phyloP scores from a whole-genome alignment of 2,329 filamentous ascomycete genomes.

The Elsinoe perseae region DNA sequence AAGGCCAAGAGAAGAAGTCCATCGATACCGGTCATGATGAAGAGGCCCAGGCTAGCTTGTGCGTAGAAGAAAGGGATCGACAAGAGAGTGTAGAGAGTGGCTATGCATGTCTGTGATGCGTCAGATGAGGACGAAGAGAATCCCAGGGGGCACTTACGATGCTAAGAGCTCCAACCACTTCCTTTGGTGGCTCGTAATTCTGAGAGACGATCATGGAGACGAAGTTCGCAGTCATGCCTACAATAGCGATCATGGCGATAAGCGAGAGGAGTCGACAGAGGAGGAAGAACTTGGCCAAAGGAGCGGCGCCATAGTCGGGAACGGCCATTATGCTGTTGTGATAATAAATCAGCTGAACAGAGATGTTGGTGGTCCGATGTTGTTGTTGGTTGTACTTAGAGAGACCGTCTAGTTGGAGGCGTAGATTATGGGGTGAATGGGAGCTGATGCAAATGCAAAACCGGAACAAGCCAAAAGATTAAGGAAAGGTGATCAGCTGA shows the following conservation, averaged over 20 bases:
- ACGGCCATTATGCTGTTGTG: conserved; percentile 39
- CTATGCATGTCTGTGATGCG: conserved; percentile 59
- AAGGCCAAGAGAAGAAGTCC: conserved; percentile 64
- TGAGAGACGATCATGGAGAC: conserved; percentile 64
- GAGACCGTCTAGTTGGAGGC: no score
- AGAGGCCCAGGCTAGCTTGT: conserved; percentile 65
- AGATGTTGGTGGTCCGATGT: background rate
- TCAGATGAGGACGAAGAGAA: background rate
- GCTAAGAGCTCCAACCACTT: conserved; percentile 69
- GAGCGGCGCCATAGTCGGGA: conserved; percentile 57
- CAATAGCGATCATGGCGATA: conserved; percentile 63
- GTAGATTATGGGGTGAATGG: no score
- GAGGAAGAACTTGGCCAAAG: conserved; percentile 69
- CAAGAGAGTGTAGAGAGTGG: conserved; percentile 62
- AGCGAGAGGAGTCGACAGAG: conserved; percentile 63
- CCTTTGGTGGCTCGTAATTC: conserved; percentile 58
- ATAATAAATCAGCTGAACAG: background rate
- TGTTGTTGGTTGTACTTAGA: background rate
- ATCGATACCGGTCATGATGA: conserved; percentile 63
- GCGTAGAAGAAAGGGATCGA: conserved; percentile 75
- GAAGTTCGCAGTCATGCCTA: conserved; percentile 77
- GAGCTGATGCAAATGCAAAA: background rate
- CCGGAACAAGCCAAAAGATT: background rate
- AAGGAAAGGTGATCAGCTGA: background rate
- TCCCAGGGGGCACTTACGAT: conserved; percentile 55